phyloP scores from a whole-genome alignment of 2,329 filamentous ascomycete genomes.

The Xylariales sp. region DNA sequence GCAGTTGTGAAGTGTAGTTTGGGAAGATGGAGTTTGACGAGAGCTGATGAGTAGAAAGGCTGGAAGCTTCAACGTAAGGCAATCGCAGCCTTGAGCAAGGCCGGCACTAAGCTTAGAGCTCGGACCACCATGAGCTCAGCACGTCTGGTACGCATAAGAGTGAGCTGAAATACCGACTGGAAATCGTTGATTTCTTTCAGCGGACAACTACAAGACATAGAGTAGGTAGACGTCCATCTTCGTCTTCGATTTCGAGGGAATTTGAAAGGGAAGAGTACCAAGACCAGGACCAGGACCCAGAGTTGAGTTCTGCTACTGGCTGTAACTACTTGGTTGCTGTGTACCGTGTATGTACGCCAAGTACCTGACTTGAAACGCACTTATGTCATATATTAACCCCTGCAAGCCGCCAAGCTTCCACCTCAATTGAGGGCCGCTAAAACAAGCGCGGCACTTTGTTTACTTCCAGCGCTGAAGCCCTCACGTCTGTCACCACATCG shows the following conservation, averaged over 20 bases:
- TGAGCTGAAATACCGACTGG: too few species aligned
- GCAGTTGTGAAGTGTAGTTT: constrained; percentile 8
- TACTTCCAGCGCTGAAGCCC: constrained; percentile 24
- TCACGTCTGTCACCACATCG: constrained; percentile 1
- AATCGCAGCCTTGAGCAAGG: constrained; percentile 8
- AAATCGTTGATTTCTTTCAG: too few species aligned
- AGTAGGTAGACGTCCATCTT: too few species aligned
- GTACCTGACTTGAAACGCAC: not conserved
- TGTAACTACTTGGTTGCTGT: too few species aligned
- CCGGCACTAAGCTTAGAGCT: constrained; percentile 12
- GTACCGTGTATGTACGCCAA: not conserved
- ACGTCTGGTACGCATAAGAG: too few species aligned
- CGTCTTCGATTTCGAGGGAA: too few species aligned
- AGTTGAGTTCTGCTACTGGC: too few species aligned
- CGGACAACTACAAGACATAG: too few species aligned
- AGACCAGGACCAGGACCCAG: too few species aligned
- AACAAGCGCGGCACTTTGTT: constrained; percentile 30
- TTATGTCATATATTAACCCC: not conserved
- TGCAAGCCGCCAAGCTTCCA: constrained; percentile 12
- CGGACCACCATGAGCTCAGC: constrained; percentile 13
- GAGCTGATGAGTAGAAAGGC: constrained; percentile 9
- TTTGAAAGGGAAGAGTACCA: too few species aligned
- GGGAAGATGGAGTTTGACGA: not conserved
- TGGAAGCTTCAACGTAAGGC: constrained; percentile 13
- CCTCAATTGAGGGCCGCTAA: constrained; percentile 2